These are phyloP conservation scores for Yarrowia bubula DNA, from an alignment of 805 yeast genomes.

Conservation along the genomic window DNA sequence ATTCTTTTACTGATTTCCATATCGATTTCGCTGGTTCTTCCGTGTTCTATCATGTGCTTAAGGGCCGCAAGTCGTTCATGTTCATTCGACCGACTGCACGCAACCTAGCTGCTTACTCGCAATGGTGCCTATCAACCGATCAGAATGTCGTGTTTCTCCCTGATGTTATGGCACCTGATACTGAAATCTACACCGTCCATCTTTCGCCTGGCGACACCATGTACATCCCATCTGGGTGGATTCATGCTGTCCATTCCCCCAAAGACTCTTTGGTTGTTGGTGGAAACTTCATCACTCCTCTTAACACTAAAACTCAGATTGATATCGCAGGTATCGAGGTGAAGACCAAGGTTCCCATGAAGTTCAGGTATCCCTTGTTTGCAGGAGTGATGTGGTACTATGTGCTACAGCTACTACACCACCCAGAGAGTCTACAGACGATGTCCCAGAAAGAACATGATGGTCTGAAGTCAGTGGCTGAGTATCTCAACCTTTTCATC, in stretches of 20 bases:
- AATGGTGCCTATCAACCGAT: slow-evolving; percentile 68
- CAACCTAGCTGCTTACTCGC: slow-evolving; percentile 59
- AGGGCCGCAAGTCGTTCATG: slow-evolving; percentile 72
- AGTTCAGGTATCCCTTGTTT: slow-evolving; percentile 77
- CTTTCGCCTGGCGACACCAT: slow-evolving; percentile 67
- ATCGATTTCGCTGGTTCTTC: slow-evolving; percentile 91
- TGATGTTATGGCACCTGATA: slow-evolving; percentile 37
- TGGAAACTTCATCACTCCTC: slow-evolving; percentile 75
- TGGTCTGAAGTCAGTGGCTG: neutral
- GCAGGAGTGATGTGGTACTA: slow-evolving; percentile 63
- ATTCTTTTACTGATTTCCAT: slow-evolving; percentile 86
- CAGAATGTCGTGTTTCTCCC: slow-evolving; percentile 68
- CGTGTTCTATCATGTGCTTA: slow-evolving; percentile 77
- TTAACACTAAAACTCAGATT: slow-evolving; percentile 62
- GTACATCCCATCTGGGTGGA: slow-evolving; percentile 90
- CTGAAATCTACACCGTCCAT: slow-evolving; percentile 40
- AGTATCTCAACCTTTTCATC: neutral
- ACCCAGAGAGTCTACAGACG: neutral
- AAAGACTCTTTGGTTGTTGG: slow-evolving; percentile 79
- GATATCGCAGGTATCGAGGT: slow-evolving; percentile 61
- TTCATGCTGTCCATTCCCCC: slow-evolving; percentile 85
- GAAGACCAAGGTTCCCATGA: slow-evolving; percentile 66
- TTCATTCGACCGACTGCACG: slow-evolving; percentile 72
- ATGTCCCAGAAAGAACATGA: slow-evolving; percentile 1
- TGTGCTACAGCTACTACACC: neutral